A percentile compares a stretch with the other conserved stretches of the same genome.
These are phyloP conservation scores for Fusarium sambucinum DNA, from an alignment of 2,329 filamentous ascomycete genomes.

Conservation along the genomic window DNA sequence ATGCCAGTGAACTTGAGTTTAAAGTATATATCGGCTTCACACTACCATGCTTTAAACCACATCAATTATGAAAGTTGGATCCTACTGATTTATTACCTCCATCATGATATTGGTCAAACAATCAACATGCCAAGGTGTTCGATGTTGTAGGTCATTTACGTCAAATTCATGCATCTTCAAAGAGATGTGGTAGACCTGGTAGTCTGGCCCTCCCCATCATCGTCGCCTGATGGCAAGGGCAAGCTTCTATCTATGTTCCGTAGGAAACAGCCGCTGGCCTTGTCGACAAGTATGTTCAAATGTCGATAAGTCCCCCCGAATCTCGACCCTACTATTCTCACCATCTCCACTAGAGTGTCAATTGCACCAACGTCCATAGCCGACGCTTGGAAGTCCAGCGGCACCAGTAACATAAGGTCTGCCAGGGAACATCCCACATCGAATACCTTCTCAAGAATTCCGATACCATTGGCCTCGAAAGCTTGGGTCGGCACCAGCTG, in stretches of 20 bases:
- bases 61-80: no score
- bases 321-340: conserved; percentile 14
- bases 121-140: no score
- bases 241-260: conserved; percentile 8
- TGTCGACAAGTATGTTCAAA: conserved; percentile 21
- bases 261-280: conserved; percentile 17
- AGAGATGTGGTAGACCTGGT: background rate
- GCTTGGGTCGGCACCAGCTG: conserved; percentile 43
- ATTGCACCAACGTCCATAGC: conserved; percentile 25
- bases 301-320: conserved; percentile 23
- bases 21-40: no score
- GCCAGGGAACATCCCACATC: conserved; percentile 52
- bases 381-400: background rate
- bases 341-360: conserved; percentile 30
- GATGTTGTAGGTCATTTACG: background rate
- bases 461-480: conserved; percentile 52
- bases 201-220: background rate
- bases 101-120: no score
- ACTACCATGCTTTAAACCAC: no score
- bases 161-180: background rate
- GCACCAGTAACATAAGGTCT: conserved; percentile 28
- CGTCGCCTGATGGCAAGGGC: background rate
- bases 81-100: no score
- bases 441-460: conserved; percentile 52
- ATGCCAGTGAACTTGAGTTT: no score